Percentiles rank a stretch among this genome's conserved stretches.
These are phyloP conservation scores for Ophiocordyceps polyrhachis-furcata DNA, from an alignment of 2,329 filamentous ascomycete genomes.

Conservation along the genomic window DNA sequence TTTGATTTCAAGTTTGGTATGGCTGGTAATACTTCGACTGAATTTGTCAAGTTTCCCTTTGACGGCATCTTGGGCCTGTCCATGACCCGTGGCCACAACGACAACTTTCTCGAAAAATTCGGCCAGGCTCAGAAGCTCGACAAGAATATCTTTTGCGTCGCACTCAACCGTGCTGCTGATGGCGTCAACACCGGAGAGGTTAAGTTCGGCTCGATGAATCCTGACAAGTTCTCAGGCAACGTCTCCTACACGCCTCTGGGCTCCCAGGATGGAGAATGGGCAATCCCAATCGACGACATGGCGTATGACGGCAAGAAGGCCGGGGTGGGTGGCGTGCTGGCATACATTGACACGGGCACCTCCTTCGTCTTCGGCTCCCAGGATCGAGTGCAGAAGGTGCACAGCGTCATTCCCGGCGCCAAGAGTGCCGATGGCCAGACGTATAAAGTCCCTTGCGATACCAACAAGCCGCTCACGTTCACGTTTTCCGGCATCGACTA, in stretches of 20 bases:
- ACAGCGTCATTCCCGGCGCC: constrained; percentile 47
- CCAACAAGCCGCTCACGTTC: constrained; percentile 39
- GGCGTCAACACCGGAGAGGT: constrained; percentile 54
- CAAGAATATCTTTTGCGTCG: constrained; percentile 51
- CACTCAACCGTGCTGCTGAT: constrained; percentile 48
- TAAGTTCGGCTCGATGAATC: constrained; percentile 55
- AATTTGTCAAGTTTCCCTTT: constrained; percentile 65
- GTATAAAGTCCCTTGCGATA: constrained; percentile 58
- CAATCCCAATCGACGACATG: constrained; percentile 48
- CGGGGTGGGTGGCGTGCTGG: constrained; percentile 35
- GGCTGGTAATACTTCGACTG: constrained; percentile 48
- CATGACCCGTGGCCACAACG: constrained; percentile 36
- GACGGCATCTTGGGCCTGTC: constrained; percentile 75
- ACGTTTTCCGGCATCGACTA: constrained; percentile 51
- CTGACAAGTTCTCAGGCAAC: constrained; percentile 45
- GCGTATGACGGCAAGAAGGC: constrained; percentile 39
- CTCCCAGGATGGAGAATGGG: constrained; percentile 44
- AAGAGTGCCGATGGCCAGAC: constrained; percentile 34
- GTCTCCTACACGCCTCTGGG: constrained; percentile 44
- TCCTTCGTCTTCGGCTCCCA: constrained; percentile 58
- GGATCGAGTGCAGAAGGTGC: constrained; percentile 46
- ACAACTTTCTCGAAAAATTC: constrained; percentile 50
- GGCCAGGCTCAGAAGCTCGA: constrained; percentile 33
- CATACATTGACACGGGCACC: constrained; percentile 72
- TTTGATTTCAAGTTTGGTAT: constrained; percentile 53